Evolutionary conservation across 768 basidiomycete genomes (phyloP).

Genomic region (Erythrobasidium yunnanense): DNA sequence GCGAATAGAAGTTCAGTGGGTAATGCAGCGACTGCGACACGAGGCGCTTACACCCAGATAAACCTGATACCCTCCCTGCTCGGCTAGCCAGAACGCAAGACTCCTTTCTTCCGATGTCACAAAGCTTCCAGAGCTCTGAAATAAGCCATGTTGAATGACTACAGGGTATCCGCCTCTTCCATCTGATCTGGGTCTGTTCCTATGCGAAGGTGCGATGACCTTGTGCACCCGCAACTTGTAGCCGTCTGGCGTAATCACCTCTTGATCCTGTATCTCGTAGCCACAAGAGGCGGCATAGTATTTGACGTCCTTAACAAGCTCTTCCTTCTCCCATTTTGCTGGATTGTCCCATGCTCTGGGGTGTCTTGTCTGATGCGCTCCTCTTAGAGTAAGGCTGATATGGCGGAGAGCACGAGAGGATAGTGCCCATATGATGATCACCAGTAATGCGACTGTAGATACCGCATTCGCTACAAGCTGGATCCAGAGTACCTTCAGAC

Average conservation of each 20-base stretch:
- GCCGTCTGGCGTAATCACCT: constrained; percentile 48
- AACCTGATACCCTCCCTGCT: constrained; percentile 46
- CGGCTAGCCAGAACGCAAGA: constrained; percentile 49
- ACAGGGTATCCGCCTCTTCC: constrained; percentile 45
- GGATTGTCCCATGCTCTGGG: constrained; percentile 45
- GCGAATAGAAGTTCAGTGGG: not conserved
- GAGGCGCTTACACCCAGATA: constrained; percentile 35
- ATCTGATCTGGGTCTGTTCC: constrained; percentile 27
- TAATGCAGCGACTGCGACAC: not conserved
- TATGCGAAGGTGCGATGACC: constrained; percentile 34
- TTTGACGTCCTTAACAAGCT: constrained; percentile 44
- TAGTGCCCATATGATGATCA: constrained; percentile 47
- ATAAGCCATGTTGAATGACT: constrained; percentile 48
- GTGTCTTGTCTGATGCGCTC: constrained; percentile 32
- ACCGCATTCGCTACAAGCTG: constrained; percentile 43
- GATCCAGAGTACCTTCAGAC: constrained; percentile 39
- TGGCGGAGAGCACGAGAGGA: constrained; percentile 28
- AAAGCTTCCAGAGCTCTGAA: constrained; percentile 48
- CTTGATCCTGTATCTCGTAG: constrained; percentile 46
- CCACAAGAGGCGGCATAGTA: constrained; percentile 47
- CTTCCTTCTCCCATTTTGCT: constrained; percentile 43
- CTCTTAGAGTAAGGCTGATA: constrained; percentile 35
- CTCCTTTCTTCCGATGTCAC: constrained; percentile 49
- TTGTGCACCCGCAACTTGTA: constrained; percentile 44
- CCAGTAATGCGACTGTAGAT: constrained; percentile 44